Conservation (phyloP, 352 stramenopile genomes). For the Lagenidium giganteum region DNA sequence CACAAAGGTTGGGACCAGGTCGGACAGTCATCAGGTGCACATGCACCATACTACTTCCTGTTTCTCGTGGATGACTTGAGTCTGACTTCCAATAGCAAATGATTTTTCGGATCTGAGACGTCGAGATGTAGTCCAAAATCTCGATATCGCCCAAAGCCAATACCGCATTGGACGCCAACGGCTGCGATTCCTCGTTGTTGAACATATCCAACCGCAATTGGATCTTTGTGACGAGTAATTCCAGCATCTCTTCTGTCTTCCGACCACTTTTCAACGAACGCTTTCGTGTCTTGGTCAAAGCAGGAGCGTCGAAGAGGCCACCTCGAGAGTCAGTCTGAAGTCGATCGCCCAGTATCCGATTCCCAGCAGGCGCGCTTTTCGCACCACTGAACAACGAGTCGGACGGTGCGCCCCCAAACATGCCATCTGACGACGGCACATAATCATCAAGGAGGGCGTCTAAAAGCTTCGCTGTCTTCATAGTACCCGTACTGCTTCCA, state of each 20-base stretch:
- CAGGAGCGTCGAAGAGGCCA: slow-evolving; percentile 17
- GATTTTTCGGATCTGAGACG: slow-evolving; percentile 77
- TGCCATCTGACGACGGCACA: slow-evolving; percentile 36
- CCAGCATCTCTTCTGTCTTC: slow-evolving; percentile 81
- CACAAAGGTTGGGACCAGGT: slow-evolving; percentile 48
- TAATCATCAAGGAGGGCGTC: slow-evolving; percentile 70
- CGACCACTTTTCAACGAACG: slow-evolving; percentile 52
- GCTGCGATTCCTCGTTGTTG: slow-evolving; percentile 50
- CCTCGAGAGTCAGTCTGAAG: too few relatives aligned
- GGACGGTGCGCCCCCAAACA: slow-evolving; percentile 35
- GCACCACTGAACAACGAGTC: slow-evolving; percentile 29
- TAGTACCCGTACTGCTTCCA: background rate
- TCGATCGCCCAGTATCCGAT: too few relatives aligned
- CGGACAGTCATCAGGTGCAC: slow-evolving; percentile 63
- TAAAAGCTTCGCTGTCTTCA: slow-evolving; percentile 64
- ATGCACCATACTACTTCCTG: slow-evolving; percentile 55
- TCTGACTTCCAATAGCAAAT: slow-evolving; percentile 83
- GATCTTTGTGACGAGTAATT: slow-evolving; percentile 56
- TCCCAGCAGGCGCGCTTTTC: slow-evolving; percentile 28
- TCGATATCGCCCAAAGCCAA: slow-evolving; percentile 64
- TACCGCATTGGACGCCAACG: slow-evolving; percentile 55
- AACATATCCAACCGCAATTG: slow-evolving; percentile 70
- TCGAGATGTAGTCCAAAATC: slow-evolving; percentile 77
- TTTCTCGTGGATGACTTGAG: slow-evolving; percentile 62
- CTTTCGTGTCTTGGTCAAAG: too few relatives aligned